These are phyloP conservation scores for Globisporangium canariense DNA, from an alignment of 352 stramenopile genomes.

Conservation along the genomic window DNA sequence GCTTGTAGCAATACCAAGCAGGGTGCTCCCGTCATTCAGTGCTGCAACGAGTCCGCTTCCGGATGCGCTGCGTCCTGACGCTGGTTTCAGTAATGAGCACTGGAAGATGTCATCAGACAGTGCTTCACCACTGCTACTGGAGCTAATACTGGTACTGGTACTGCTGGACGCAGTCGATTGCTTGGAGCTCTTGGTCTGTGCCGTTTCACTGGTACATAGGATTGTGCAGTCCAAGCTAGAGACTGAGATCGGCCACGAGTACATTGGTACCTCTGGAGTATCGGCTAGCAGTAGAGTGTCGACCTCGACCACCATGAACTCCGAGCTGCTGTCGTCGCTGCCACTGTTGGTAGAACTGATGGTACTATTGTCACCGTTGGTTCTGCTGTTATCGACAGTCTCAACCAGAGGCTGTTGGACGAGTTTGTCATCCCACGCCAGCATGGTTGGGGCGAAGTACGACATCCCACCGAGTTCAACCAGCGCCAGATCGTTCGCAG, in stretches of 20 bases:
- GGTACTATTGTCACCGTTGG: not conserved
- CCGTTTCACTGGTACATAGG: not conserved
- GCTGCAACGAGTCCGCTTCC: slow-evolving; percentile 11
- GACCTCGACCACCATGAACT: not conserved
- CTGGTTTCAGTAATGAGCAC: slow-evolving; percentile 3
- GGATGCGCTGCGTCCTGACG: no score
- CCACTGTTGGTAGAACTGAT: not conserved
- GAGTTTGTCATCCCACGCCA: slow-evolving; percentile 4
- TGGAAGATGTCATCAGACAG: not conserved
- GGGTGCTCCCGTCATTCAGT: not conserved
- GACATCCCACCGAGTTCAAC: slow-evolving; percentile 11
- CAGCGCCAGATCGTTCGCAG: slow-evolving; percentile 6
- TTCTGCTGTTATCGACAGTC: not conserved
- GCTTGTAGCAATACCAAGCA: slow-evolving; percentile 3
- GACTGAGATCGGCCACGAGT: slow-evolving; percentile 8
- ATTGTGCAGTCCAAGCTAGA: not conserved
- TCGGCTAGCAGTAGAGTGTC: not conserved
- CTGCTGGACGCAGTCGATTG: not conserved
- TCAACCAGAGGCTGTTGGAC: not conserved
- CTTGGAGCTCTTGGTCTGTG: not conserved
- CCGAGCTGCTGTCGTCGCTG: not conserved
- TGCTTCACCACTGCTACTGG: not conserved
- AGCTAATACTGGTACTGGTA: not conserved
- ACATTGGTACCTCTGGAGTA: not conserved
- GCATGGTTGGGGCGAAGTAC: slow-evolving; percentile 8